Percentiles rank a stretch among this genome's conserved stretches.
These are phyloP conservation scores for Aureobasidium sp. DNA, from an alignment of 2,329 filamentous ascomycete species.

Conservation along the genomic window DNA sequence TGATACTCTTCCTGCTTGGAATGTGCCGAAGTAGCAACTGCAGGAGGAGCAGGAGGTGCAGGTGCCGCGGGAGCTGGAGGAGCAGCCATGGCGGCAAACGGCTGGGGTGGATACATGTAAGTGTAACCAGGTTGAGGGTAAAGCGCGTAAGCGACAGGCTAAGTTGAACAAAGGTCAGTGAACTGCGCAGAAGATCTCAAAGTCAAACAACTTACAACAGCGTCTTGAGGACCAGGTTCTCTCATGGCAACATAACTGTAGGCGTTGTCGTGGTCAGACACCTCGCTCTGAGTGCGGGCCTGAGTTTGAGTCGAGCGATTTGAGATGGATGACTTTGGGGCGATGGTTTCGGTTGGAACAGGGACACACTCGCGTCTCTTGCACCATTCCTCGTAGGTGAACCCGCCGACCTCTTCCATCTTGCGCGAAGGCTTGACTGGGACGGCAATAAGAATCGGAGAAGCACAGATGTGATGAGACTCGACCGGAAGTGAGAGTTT, in stretches of 20 bases:
- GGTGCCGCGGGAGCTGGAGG: background rate
- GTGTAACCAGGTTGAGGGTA: slow-evolving; percentile 6
- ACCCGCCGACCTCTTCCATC: slow-evolving; percentile 7
- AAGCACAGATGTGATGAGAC: background rate
- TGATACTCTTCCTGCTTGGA: background rate
- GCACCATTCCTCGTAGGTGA: slow-evolving; percentile 12
- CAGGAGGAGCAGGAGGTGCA: background rate
- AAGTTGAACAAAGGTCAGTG: background rate
- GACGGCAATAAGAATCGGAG: background rate
- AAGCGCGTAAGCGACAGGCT: slow-evolving; percentile 8
- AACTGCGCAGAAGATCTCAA: background rate
- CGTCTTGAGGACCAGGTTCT: slow-evolving; percentile 11
- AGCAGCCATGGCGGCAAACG: background rate
- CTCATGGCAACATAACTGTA: slow-evolving; percentile 13
- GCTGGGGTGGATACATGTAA: slow-evolving; percentile 1
- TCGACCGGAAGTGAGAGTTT: background rate
- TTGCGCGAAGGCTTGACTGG: background rate
- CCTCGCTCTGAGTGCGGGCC: background rate
- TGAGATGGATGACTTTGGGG: slow-evolving; percentile 4
- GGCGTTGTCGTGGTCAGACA: slow-evolving; percentile 2
- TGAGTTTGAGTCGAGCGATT: background rate
- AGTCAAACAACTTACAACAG: background rate
- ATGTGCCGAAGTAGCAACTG: background rate
- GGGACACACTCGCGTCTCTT: background rate
- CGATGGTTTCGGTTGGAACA: background rate